Conservation (phyloP, 177 flowering plant species). For the Tripterygium wilfordii region DNA sequence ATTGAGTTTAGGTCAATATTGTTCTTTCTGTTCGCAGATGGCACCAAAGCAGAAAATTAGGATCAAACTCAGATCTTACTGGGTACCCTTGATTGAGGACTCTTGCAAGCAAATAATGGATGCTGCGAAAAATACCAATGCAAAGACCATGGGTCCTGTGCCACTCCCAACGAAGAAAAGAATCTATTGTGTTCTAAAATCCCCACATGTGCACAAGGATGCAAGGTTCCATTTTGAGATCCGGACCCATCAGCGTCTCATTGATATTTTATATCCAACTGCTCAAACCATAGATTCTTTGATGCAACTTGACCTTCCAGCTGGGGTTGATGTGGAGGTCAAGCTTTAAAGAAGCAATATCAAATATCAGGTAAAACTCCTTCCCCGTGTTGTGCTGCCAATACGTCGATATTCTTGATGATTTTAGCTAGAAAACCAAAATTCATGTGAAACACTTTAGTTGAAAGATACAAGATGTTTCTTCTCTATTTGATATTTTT, state of each 20-base stretch:
- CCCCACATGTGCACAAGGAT: conserved; percentile 97
- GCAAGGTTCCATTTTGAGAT: conserved; percentile 95
- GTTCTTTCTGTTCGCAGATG: conserved; percentile 34
- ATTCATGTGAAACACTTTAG: too few relatives aligned
- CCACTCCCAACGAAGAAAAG: conserved; percentile 92
- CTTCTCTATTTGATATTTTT: too few relatives aligned
- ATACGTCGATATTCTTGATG: too few relatives aligned
- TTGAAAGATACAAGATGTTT: too few relatives aligned
- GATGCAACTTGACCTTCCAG: conserved; percentile 95
- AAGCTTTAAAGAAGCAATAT: conserved; percentile 46
- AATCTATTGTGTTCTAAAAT: conserved; percentile 80
- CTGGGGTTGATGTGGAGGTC: conserved; percentile 94
- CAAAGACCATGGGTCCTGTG: conserved; percentile 92
- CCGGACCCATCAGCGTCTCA: conserved; percentile 91
- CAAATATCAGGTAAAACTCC: conserved; percentile 6
- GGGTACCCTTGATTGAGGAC: conserved; percentile 87
- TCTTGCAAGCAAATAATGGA: conserved; percentile 96
- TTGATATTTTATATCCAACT: conserved; percentile 89
- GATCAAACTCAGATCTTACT: conserved; percentile 86
- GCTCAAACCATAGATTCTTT: conserved; percentile 91
- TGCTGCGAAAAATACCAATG: conserved; percentile 84
- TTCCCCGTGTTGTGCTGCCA: too few relatives aligned
- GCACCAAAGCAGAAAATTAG: conserved; percentile 94
- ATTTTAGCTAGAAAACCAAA: too few relatives aligned
- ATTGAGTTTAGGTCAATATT: too few relatives aligned